Base-by-base conservation (phyloP, 331 rosid genomes). In the Quercus phellos region DNA sequence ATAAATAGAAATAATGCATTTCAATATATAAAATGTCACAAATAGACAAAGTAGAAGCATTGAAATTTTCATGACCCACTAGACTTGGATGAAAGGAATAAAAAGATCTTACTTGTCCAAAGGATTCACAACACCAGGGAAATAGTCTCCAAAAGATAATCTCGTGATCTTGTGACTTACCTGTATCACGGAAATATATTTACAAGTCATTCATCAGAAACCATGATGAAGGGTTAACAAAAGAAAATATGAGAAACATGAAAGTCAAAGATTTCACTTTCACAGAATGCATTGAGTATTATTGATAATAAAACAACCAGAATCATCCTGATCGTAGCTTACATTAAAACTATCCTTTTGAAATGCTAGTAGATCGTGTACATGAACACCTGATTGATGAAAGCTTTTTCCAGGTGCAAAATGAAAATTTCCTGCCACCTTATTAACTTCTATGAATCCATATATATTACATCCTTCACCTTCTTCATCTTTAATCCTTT, bases 391-490 rank as follows among this genome's bases (percentile, higher is more conserved):
- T 68, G 98, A 88, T 84, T 94, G 97, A 75, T 94, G 97, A 81
- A 94, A 94, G 84, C 98, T 94, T 90, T 94, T 94, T 77, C 97
- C 98, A 68, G 97, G 98, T 73, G 98, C 97, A 86, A 94, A 91
- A 80, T 94, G 98, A 74, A 94, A 94, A 84, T 89, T 83, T 74
- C 98, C 98, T 4, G 98, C 98, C 51, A 94, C 97, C 86, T 94
- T 94, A 79, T 94, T 94, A 78, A 94, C 98, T 87, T 94, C 96
- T 86, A 94, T 77, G 81, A 90, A 91, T 9, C 98, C 98, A 84
- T 94, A 94, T 2, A 94, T 82, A 81, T 94, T 95, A 82, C 98
- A 95, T 27, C 98, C 99, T 89, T 95, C 99, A 24, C 99, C 98
- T 4, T 93, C 98, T 86, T 95, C 98, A 6, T 95, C 98, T 89